Base-by-base conservation (phyloP, 1,284 basidiomycete genomes). In the Cronartium ribicola region DNA sequence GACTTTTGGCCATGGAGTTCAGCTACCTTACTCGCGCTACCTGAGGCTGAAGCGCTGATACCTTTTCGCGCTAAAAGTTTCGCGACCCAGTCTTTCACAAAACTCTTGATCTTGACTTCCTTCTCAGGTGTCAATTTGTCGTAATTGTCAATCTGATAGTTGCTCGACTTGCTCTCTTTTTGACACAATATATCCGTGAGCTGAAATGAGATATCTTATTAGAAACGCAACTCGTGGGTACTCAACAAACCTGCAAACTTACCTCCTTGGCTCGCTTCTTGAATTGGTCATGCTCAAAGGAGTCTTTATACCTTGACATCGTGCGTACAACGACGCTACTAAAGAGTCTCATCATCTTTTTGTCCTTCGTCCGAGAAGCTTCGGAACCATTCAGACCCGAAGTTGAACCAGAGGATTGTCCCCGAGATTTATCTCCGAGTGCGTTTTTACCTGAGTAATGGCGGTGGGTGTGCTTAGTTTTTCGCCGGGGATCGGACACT, bases 241-340 rank as follows among this genome's bases (percentile, higher is more conserved):
- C 11, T 29, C 77, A 76, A 57, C 66, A 63, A 59, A 71, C 51
- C 46, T 70, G 51, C 6, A 17, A 5, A 83, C 86, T 77, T 77
- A 93, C 94, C 86, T 98, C 92, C 80, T 93, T 93, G 5, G 96
- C 95, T 80, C 96, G 88, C 79, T 89, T 89, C 85, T 99, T 98
- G 85, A 98, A 98, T 67, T 85, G 83, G 4, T 96, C 93, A 72
- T 88, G 86, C 72, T 91, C 89, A 82, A 98, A 86, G 75, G 88
- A 83, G 73, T 89, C 86, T 77, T 88, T 86, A 81, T 96, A 89
- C 83, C 94, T 95, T 67, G 89, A 91, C 91, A 98, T 92, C 76
- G 85, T 88, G 80, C 88, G 89, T 51, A 98, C 95, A 40, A 98
- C 94, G 1, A 96, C 86, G 14, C 88, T 88, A 29, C 93, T 90